Evolutionary conservation across 805 yeast species (phyloP).

Genomic region (Saturnispora mendoncae): DNA sequence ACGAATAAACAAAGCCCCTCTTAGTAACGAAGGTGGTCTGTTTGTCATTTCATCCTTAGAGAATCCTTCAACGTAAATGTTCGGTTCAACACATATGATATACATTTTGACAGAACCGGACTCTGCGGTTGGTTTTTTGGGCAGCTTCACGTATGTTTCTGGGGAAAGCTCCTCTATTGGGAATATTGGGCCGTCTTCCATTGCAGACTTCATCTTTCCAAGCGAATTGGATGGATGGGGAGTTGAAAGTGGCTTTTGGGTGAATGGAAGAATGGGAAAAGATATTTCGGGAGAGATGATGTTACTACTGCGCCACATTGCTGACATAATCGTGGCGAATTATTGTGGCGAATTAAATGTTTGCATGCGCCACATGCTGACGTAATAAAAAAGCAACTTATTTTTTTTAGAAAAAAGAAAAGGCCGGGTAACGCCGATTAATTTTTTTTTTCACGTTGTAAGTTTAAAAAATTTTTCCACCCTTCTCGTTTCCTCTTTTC

Average conservation of each 20-base stretch:
- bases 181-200: slow-evolving; percentile 34
- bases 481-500: slow-evolving; percentile 1
- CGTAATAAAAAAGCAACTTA: not conserved
- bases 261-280: too few species aligned
- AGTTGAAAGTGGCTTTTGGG: too few species aligned
- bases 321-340: not conserved
- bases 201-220: not conserved
- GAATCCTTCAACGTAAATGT: slow-evolving; percentile 75
- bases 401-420: too few species aligned
- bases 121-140: slow-evolving; percentile 48
- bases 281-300: too few species aligned
- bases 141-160: slow-evolving; percentile 40
- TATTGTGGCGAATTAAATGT: too few species aligned
- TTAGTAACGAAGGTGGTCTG: slow-evolving; percentile 66
- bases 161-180: slow-evolving; percentile 34
- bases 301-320: not conserved
- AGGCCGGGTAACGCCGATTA: slow-evolving; percentile 7
- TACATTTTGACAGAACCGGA: slow-evolving; percentile 63
- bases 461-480: slow-evolving; percentile 2
- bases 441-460: slow-evolving; percentile 5
- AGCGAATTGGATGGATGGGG: too few species aligned
- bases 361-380: not conserved
- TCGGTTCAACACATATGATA: slow-evolving; percentile 71
- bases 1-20: slow-evolving; percentile 71
- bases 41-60: slow-evolving; percentile 51